These are phyloP conservation scores for Pythium brachiatum DNA, from an alignment of 352 stramenopile genomes.

Conservation along the genomic window DNA sequence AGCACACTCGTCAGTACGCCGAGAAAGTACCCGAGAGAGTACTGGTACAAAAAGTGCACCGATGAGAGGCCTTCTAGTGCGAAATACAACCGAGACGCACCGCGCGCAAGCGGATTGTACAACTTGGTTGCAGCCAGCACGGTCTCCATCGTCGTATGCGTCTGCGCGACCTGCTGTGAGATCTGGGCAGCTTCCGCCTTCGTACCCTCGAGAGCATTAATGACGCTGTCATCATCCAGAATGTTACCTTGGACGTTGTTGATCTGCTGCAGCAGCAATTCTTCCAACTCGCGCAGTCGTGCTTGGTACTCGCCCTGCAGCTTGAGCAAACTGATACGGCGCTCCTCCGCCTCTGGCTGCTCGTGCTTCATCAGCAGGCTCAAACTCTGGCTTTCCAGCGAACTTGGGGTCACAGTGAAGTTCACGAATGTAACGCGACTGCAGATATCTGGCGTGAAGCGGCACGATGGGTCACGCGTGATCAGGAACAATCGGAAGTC, in stretches of 20 bases:
- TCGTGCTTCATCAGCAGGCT: slow-evolving; percentile 95
- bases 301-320: slow-evolving; percentile 98
- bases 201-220: slow-evolving; percentile 98
- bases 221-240: slow-evolving; percentile 98
- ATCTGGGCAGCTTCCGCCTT: slow-evolving; percentile 98
- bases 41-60: slow-evolving; percentile 99
- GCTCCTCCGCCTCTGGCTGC: slow-evolving; percentile 97
- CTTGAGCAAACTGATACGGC: slow-evolving; percentile 95
- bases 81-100: slow-evolving; percentile 91
- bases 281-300: slow-evolving; percentile 96
- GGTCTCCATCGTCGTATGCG: slow-evolving; percentile 74
- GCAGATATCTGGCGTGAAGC: slow-evolving; percentile 98
- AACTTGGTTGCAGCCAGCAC: slow-evolving; percentile 90
- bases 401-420: slow-evolving; percentile 99
- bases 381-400: slow-evolving; percentile 96
- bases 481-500: slow-evolving; percentile 99
- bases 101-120: slow-evolving; percentile 94
- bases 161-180: slow-evolving; percentile 87
- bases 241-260: slow-evolving; percentile 99
- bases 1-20: slow-evolving; percentile 94
- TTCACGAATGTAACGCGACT: slow-evolving; percentile 99
- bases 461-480: slow-evolving; percentile 96
- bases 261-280: slow-evolving; percentile 98
- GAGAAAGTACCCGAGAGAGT: slow-evolving; percentile 97
- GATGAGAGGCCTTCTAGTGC: slow-evolving; percentile 91